Percentiles rank a stretch among this genome's conserved stretches.
phyloP scores from a whole-genome alignment of 352 stramenopile genomes.

The Phytophthora brassicae region DNA sequence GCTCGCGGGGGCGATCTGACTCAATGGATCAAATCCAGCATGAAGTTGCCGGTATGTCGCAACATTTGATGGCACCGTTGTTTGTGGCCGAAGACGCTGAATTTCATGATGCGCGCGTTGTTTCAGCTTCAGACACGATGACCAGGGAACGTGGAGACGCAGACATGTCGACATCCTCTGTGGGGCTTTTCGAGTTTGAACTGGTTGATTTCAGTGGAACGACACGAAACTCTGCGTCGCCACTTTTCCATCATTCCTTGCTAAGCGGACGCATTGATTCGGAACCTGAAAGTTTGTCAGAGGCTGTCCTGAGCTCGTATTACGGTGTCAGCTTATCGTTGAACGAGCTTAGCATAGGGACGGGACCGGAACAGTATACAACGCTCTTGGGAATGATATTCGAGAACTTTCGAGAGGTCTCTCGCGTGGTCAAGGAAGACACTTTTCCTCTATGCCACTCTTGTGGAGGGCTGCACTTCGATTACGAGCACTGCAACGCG shows the following conservation, averaged over 20 bases:
- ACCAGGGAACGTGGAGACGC: slow-evolving; percentile 25
- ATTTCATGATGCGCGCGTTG: slow-evolving; percentile 78
- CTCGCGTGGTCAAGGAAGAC: slow-evolving; percentile 75
- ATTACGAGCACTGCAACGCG: slow-evolving; percentile 57
- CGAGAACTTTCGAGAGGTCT: slow-evolving; percentile 87
- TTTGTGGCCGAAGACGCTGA: slow-evolving; percentile 83
- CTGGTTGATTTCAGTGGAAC: slow-evolving; percentile 78
- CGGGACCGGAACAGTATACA: slow-evolving; percentile 62
- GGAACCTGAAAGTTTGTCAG: slow-evolving; percentile 67
- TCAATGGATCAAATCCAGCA: slow-evolving; percentile 63
- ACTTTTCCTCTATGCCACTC: slow-evolving; percentile 66
- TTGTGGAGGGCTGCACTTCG: slow-evolving; percentile 73
- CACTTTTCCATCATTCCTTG: slow-evolving; percentile 84
- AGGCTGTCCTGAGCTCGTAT: slow-evolving; percentile 64
- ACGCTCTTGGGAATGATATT: slow-evolving; percentile 82
- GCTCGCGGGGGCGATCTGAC: slow-evolving; percentile 29
- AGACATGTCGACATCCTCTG: slow-evolving; percentile 61
- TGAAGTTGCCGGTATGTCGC: slow-evolving; percentile 72
- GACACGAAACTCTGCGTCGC: slow-evolving; percentile 50
- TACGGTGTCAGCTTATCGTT: slow-evolving; percentile 65
- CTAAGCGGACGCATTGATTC: slow-evolving; percentile 74
- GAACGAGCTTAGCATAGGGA: slow-evolving; percentile 79
- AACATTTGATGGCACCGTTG: slow-evolving; percentile 72
- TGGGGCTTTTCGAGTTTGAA: slow-evolving; percentile 84
- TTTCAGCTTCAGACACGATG: slow-evolving; percentile 34